A percentile compares a stretch with the other conserved stretches of the same genome.
Evolutionary conservation across 2,329 filamentous ascomycete species (phyloP).

Genomic region (Ophioceras dolichostomum): DNA sequence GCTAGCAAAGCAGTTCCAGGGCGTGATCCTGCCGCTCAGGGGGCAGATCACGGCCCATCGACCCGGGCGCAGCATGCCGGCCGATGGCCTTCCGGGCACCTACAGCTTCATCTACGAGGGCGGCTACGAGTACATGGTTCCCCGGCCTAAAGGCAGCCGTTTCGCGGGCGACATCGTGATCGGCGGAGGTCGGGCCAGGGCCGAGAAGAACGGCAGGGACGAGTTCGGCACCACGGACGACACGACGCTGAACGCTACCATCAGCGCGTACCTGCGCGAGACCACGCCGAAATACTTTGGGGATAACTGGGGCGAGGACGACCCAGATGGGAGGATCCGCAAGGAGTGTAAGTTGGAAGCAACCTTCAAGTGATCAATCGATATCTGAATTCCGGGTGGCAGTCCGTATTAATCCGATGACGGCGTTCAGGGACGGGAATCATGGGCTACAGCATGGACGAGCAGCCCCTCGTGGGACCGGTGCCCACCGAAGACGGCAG

Average conservation of each 20-base stretch:
- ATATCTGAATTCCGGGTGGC: not conserved
- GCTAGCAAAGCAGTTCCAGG: slow-evolving; percentile 28
- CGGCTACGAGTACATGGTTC: slow-evolving; percentile 58
- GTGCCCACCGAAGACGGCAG: slow-evolving; percentile 19
- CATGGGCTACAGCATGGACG: slow-evolving; percentile 43
- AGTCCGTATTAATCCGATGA: not conserved
- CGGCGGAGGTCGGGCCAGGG: slow-evolving; percentile 37
- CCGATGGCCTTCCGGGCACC: slow-evolving; percentile 29
- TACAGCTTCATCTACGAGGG: slow-evolving; percentile 49
- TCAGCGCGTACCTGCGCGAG: slow-evolving; percentile 32
- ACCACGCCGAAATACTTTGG: slow-evolving; percentile 39
- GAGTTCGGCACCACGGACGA: slow-evolving; percentile 44
- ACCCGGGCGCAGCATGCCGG: slow-evolving; percentile 21
- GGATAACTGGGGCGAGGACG: slow-evolving; percentile 31
- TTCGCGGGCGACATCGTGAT: slow-evolving; percentile 44
- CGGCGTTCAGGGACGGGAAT: slow-evolving; percentile 25
- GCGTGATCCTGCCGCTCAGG: slow-evolving; percentile 33
- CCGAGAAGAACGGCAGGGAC: slow-evolving; percentile 23
- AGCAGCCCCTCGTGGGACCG: slow-evolving; percentile 37
- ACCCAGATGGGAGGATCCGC: slow-evolving; percentile 25
- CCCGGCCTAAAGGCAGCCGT: slow-evolving; percentile 31
- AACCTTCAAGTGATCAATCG: slow-evolving; percentile 19
- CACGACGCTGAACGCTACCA: slow-evolving; percentile 31
- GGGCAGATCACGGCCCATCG: slow-evolving; percentile 35
- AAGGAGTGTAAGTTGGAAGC: slow-evolving; percentile 21